Evolutionary conservation across 805 yeast genomes (phyloP), one percentile per base, ranked within the genome.

Genomic region (Hanseniaspora mollemarum): DNA sequence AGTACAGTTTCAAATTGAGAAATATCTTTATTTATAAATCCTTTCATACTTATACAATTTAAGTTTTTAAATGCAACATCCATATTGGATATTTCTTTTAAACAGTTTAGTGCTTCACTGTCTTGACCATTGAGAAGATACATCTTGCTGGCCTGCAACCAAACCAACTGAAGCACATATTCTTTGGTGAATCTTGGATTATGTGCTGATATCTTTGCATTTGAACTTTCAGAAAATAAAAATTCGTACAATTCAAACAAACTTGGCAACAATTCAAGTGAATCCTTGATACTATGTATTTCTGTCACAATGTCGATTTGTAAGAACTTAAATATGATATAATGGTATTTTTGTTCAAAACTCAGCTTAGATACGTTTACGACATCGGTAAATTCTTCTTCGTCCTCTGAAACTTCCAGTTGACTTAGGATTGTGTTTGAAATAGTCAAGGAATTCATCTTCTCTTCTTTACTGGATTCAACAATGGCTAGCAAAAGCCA

Each of bases 71-170:
- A 60, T 6, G 78, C 71, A 49, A 67, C 74, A 0, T 82, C 71
- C 2, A 72, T 69, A 1, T 70, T 63, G 52, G 75, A 81, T 1
- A 94, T 86, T 62, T 87, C 95, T 7, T 73, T 71, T 4, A 87
- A 72, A 43, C 94, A 81, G 53, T 75, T 78, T 57, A 78, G 79
- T 1, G 88, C 78, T 49, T 86, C 94, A 2, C 68, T 71, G 1
- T 75, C 62, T 33, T 39, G 44, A 1, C 75, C 79, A 5, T 75
- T 71, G 53, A 75, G 74, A 57, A 75, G 67, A 60, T 85, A 87
- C 25, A 86, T 66, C 33, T 73, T 72, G 0, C 87, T 73, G 0
- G 85, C 72, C 76, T 87, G 77, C 45, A 87, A 62, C 95, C 96
- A 87, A 22, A 85, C 59, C 31, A 71, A 70, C 57, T 80, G 86